phyloP scores from a whole-genome alignment of 2,329 filamentous ascomycete genomes.

The Onygenales sp. region DNA sequence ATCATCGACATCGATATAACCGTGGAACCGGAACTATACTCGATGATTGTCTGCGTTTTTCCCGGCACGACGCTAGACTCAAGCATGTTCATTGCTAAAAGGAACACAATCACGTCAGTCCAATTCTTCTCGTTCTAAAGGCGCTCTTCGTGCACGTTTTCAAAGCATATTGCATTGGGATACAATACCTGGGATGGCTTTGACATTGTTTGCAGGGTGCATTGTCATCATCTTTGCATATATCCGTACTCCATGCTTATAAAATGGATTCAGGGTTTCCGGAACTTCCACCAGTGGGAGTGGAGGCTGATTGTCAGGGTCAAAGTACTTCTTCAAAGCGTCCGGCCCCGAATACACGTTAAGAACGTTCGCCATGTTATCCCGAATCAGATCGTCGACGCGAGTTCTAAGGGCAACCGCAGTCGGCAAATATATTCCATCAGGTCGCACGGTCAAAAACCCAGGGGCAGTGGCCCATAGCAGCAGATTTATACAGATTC shows the following conservation, averaged over 20 bases:
- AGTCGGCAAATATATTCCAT: background rate
- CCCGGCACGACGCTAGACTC: conserved; percentile 32
- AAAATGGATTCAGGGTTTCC: conserved; percentile 46
- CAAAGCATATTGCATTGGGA: no score
- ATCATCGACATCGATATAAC: conserved; percentile 52
- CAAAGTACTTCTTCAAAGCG: conserved; percentile 49
- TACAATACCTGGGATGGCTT: conserved; percentile 43
- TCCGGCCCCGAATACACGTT: conserved; percentile 52
- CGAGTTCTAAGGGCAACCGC: background rate
- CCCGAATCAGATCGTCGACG: background rate
- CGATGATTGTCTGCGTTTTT: conserved; percentile 45
- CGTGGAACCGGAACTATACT: conserved; percentile 54
- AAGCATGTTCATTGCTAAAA: conserved; percentile 43
- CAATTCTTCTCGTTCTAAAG: background rate
- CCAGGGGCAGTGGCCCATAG: no score
- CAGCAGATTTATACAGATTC: no score
- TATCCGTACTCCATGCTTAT: conserved; percentile 50
- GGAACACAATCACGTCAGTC: background rate
- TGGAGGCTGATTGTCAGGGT: conserved; percentile 49
- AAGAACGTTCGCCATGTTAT: conserved; percentile 23
- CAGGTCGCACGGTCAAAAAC: no score
- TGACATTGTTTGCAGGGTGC: conserved; percentile 57
- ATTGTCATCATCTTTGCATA: conserved; percentile 59
- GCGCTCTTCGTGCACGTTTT: background rate
- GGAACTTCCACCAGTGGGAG: conserved; percentile 55